Evolutionary conservation across 768 basidiomycete species (phyloP).

Genomic region (Trametes maxima): DNA sequence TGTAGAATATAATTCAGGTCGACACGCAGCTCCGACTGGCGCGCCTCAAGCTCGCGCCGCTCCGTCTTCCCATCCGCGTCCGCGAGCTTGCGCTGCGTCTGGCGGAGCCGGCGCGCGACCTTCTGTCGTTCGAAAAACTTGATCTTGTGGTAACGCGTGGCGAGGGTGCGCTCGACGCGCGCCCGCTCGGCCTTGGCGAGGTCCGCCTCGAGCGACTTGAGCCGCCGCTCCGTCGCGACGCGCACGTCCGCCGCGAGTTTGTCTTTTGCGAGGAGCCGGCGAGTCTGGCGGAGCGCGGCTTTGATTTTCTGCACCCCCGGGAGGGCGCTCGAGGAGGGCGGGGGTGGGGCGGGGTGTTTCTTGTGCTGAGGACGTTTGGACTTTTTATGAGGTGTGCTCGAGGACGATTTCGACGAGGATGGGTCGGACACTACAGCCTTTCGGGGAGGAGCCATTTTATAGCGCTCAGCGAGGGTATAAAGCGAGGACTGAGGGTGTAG

Average conservation of each 20-base stretch:
- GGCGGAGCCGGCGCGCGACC: conserved; percentile 72
- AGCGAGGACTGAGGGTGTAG: no score
- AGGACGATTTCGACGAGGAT: conserved; percentile 5
- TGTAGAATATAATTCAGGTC: conserved; percentile 93
- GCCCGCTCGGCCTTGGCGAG: conserved; percentile 62
- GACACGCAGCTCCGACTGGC: conserved; percentile 67
- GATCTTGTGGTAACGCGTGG: conserved; percentile 82
- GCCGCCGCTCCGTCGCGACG: conserved; percentile 76
- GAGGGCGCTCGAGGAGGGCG: conserved; percentile 26
- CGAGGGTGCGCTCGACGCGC: conserved; percentile 72
- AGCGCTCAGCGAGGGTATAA: no score
- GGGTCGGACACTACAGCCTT: conserved; percentile 1
- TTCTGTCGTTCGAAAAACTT: conserved; percentile 97
- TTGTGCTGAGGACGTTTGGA: conserved; percentile 20
- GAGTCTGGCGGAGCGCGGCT: conserved; percentile 79
- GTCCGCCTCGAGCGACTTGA: conserved; percentile 75
- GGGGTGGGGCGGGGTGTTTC: conserved; percentile 11
- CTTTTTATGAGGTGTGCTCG: conserved; percentile 1
- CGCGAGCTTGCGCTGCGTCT: conserved; percentile 58
- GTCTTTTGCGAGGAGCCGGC: conserved; percentile 82
- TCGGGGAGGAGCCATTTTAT: neutral
- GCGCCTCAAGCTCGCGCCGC: conserved; percentile 42
- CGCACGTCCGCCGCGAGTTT: conserved; percentile 83
- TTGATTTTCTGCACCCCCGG: conserved; percentile 89
- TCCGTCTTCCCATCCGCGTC: conserved; percentile 38